Percentiles rank a stretch among this genome's conserved stretches.
Evolutionary conservation across 225 moss, liverwort and hornwort genomes (phyloP).

Genomic region (Neckera pumila): DNA sequence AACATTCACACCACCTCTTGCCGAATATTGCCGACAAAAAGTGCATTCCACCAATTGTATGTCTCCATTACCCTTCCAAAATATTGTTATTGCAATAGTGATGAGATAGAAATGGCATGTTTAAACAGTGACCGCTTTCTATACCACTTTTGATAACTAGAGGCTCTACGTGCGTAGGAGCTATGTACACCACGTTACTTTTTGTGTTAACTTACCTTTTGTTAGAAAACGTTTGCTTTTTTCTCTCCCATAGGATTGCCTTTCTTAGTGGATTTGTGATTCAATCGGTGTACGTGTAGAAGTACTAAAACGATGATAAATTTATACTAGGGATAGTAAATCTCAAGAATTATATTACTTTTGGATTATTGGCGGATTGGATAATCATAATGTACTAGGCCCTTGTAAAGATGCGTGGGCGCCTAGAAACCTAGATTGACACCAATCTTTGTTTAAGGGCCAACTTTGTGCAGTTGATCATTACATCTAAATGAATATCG

Average conservation of each 20-base stretch:
- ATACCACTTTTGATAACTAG: not conserved
- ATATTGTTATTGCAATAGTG: not conserved
- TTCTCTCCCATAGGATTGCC: too few species aligned
- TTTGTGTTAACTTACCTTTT: not conserved
- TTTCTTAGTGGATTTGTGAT: not conserved
- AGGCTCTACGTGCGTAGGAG: too few species aligned
- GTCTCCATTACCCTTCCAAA: not conserved
- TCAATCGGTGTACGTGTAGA: not conserved
- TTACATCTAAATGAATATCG: not conserved
- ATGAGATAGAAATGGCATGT: not conserved
- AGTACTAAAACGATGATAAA: too few species aligned
- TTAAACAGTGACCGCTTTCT: too few species aligned
- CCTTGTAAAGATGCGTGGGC: not conserved
- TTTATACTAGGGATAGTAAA: not conserved
- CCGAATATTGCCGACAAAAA: not conserved
- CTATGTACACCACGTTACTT: not conserved
- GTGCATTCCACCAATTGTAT: not conserved
- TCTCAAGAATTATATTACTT: not conserved
- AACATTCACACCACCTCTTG: not conserved
- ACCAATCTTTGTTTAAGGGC: not conserved
- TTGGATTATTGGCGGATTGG: too few species aligned
- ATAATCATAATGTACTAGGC: too few species aligned
- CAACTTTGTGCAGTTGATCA: not conserved
- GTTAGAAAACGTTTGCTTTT: not conserved
- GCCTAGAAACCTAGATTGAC: not conserved